Evolutionary conservation across 306 rosid species (phyloP), one percentile per base, ranked within the genome.

Genomic region (Cucurbita pepo): DNA sequence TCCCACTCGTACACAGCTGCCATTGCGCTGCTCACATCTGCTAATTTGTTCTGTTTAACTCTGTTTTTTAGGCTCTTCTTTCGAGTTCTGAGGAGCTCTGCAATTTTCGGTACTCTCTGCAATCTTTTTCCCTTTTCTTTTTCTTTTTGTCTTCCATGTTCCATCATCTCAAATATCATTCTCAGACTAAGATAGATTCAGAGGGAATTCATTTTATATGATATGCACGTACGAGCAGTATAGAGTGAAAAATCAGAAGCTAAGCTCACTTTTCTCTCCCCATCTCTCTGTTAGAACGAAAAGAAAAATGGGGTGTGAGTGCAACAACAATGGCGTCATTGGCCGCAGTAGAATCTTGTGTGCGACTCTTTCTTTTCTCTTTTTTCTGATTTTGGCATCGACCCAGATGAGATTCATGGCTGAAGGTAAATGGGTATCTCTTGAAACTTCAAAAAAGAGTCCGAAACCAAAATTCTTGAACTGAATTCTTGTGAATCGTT

Each of bases 131-230:
- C 47, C 19, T 71, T 81, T 87, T 83, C 82, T 77, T 76, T 83
- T 83, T 89, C 86, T 77, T 75, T 85, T 83, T 87, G 90, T 83
- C 96, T 83, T 83, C 94, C 79, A 74, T 84, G 90, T 81, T 87
- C 86, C 81, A 78, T 86, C 96, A 77, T 85, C 83, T 86, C 89
- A 78, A 63, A 79, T 65, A 76, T 80, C 81, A 64, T 82, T 77
- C 79, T 73, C 73, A 75, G 60, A 67, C 62, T 60, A 37, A 60
- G 22, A 60, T 45, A 60, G 45, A 60, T 60, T 36, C 47, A 60
- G 22, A 60, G 3, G 3, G 62, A 66, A 54, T 65, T 69, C 34
- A 30, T 30, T 30, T 30, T 30, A 16, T 75, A 53, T 65, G 62
- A n/a, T 30, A 59, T 18, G 36, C 76, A 55, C 70, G 70, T 63